Conservation (phyloP, 1,284 basidiomycete genomes). For the Erythrobasidium hasegawianum region DNA sequence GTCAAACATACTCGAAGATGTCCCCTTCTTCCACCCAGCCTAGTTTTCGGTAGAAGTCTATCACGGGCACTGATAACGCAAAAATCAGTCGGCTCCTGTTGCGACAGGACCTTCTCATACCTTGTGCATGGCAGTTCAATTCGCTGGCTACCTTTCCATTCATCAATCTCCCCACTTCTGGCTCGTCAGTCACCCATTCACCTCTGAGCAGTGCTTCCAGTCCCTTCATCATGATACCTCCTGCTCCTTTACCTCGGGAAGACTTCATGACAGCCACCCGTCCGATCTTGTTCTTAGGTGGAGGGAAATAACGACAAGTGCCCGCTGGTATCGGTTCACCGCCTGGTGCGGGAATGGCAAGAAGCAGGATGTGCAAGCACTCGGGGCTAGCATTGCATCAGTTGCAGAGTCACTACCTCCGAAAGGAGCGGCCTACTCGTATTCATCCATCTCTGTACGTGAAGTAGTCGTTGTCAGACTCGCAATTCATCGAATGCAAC, state of each 20-base stretch:
- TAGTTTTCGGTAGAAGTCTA: constrained; percentile 17
- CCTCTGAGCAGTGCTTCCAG: constrained; percentile 25
- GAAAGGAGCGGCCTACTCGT: too few species aligned
- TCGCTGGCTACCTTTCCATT: constrained; percentile 22
- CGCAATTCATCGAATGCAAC: not conserved
- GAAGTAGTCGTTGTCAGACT: not conserved
- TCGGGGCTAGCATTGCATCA: too few species aligned
- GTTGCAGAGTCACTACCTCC: too few species aligned
- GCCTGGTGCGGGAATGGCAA: not conserved
- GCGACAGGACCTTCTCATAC: not conserved
- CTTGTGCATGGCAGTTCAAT: constrained; percentile 22
- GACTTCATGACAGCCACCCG: constrained; percentile 22
- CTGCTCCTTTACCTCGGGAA: constrained; percentile 22
- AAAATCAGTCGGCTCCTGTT: not conserved
- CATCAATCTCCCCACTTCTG: constrained; percentile 5
- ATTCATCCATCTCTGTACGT: constrained; percentile 20
- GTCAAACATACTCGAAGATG: constrained; percentile 15
- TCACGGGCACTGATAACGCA: not conserved
- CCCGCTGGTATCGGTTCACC: constrained; percentile 15
- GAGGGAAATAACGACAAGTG: constrained; percentile 30
- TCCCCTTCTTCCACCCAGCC: constrained; percentile 26
- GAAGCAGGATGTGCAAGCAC: constrained; percentile 24
- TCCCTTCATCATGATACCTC: constrained; percentile 23
- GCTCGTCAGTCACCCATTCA: not conserved
- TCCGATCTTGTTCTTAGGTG: constrained; percentile 27